Evolutionary conservation across 2,329 filamentous ascomycete species (phyloP), one percentile per base, ranked within the genome.

Genomic region (Chaetomium sp.): DNA sequence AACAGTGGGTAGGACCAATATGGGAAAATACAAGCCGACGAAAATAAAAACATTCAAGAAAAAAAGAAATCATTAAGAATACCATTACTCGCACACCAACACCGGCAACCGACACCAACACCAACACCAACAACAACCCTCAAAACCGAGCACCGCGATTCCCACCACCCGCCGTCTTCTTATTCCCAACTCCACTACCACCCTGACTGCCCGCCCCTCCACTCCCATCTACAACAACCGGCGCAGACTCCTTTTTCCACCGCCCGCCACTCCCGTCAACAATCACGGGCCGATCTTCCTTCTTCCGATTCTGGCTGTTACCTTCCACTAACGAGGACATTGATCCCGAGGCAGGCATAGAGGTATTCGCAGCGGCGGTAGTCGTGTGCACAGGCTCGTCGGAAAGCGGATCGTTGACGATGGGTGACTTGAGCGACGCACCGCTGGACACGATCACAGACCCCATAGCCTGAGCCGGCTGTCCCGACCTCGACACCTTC

Each of bases 211-310:
- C 37, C 37, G 12, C 8, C 11, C 44, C 40, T 5, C 37, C 37
- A 32, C 40, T 59, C 14, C 57, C 54, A 33, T 54, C 49, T 40
- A 59, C 57, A 44, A 59, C 52, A 6, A 59, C 40, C 36, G 52
- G 54, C 52, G 36, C 12, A 14, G 4, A 6, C 32, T 42, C 14
- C 53, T 40, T 52, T 44, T 47, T 54, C 44, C 35, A 42, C 40
- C 54, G 10, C 11, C 57, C 52, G 11, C 49, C 59, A 11, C 52
- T 61, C 35, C 59, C 59, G 38, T 61, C 47, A 34, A 57, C 59
- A 48, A 61, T 55, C 6, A 59, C 54, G 5, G 59, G 59, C 42
- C 47, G 49, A 35, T 45, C 52, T 34, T 57, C 59, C 41, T 49
- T 56, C 32, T 33, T 44, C 43, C 36, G 42, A 27, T 44, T 47